These are phyloP conservation scores for Arxiozyma heterogenica DNA, from an alignment of 1,139 yeast species.

Conservation along the genomic window DNA sequence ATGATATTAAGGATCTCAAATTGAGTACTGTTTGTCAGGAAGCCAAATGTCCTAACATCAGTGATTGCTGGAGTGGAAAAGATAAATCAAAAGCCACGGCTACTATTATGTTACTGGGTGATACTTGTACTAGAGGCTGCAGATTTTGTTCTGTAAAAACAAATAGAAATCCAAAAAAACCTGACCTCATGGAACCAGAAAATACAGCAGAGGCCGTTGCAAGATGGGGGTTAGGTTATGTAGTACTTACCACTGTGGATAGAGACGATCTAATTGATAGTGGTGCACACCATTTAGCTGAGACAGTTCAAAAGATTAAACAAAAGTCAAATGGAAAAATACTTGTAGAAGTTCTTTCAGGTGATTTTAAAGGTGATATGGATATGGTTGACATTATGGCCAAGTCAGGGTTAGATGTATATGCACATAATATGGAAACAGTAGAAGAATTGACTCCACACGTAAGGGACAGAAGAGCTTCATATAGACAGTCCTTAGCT, in stretches of 20 bases:
- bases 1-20: slow-evolving; percentile 80
- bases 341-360: slow-evolving; percentile 86
- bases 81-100: slow-evolving; percentile 94
- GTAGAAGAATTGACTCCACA: slow-evolving; percentile 92
- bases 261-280: slow-evolving; percentile 93
- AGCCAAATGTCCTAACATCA: slow-evolving; percentile 96
- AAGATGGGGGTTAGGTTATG: slow-evolving; percentile 98
- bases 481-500: slow-evolving; percentile 76
- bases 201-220: slow-evolving; percentile 96
- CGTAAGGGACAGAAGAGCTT: slow-evolving; percentile 93
- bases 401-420: slow-evolving; percentile 81
- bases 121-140: slow-evolving; percentile 97
- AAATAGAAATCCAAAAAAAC: slow-evolving; percentile 71
- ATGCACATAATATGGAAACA: slow-evolving; percentile 94
- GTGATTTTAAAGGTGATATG: slow-evolving; percentile 90
- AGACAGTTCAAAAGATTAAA: slow-evolving; percentile 78
- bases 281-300: slow-evolving; percentile 84
- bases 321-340: slow-evolving; percentile 74
- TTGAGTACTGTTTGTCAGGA: slow-evolving; percentile 96
- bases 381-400: slow-evolving; percentile 77
- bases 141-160: slow-evolving; percentile 97
- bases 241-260: slow-evolving; percentile 94
- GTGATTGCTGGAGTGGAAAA: slow-evolving; percentile 99
- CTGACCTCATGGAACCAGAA: slow-evolving; percentile 95
- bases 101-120: slow-evolving; percentile 96